Evolutionary conservation across 768 basidiomycete species (phyloP).

Genomic region (Epithele typhae): DNA sequence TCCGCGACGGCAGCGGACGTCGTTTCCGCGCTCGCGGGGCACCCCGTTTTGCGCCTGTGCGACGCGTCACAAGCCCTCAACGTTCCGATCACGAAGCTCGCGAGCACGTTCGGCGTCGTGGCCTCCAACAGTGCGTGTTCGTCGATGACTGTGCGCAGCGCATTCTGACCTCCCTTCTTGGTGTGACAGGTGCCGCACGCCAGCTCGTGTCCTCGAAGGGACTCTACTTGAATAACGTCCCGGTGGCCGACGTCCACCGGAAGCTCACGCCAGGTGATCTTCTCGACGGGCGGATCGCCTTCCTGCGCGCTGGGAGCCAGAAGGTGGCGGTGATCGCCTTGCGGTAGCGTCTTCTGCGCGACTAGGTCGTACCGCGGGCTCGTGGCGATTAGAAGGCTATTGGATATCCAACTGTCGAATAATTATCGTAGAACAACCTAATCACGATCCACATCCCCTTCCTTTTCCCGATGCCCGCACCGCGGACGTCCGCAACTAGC

Average conservation of each 20-base stretch:
- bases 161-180: too few relatives aligned
- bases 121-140: slow-evolving; percentile 59
- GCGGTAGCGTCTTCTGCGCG: background rate
- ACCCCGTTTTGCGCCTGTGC: slow-evolving; percentile 59
- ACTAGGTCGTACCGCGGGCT: too few relatives aligned
- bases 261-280: slow-evolving; percentile 43
- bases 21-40: slow-evolving; percentile 54
- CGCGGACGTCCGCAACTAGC: too few relatives aligned
- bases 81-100: slow-evolving; percentile 56
- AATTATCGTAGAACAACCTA: background rate
- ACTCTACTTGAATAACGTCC: slow-evolving; percentile 65
- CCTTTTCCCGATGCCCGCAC: too few relatives aligned
- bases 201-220: slow-evolving; percentile 61
- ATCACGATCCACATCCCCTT: too few relatives aligned
- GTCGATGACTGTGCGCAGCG: too few relatives aligned
- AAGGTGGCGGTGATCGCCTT: slow-evolving; percentile 55
- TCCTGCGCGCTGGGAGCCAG: slow-evolving; percentile 74
- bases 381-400: background rate
- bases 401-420: slow-evolving; percentile 1
- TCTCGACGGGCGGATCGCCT: slow-evolving; percentile 55
- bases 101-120: slow-evolving; percentile 51
- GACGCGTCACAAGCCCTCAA: slow-evolving; percentile 47
- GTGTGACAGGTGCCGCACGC: slow-evolving; percentile 53
- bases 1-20: slow-evolving; percentile 51
- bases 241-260: slow-evolving; percentile 46